These are phyloP conservation scores for Ganoderma meredithae DNA, from an alignment of 1,284 basidiomycete genomes.

Conservation along the genomic window DNA sequence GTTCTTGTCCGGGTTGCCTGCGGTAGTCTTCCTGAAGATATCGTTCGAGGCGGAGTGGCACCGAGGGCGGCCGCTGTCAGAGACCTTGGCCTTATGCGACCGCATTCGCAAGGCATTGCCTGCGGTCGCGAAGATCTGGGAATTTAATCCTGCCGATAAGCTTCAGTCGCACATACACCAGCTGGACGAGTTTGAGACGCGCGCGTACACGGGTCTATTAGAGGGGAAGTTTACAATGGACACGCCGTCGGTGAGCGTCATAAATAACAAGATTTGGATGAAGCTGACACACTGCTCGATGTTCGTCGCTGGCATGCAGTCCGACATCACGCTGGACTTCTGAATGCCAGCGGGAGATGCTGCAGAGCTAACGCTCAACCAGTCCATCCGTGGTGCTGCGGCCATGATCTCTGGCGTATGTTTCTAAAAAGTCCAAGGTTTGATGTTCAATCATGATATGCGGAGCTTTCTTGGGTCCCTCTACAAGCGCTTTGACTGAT, in stretches of 20 bases:
- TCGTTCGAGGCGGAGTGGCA: slow-evolving; percentile 31
- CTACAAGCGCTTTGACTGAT: neutral
- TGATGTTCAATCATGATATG: slow-evolving; percentile 5
- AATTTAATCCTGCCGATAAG: slow-evolving; percentile 9
- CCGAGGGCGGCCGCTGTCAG: slow-evolving; percentile 28
- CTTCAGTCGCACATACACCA: slow-evolving; percentile 20
- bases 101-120: slow-evolving; percentile 28
- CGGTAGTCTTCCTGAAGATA: slow-evolving; percentile 34
- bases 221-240: slow-evolving; percentile 29
- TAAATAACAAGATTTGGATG: neutral
- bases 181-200: slow-evolving; percentile 23
- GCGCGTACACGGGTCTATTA: slow-evolving; percentile 27
- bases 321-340: slow-evolving; percentile 19
- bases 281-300: slow-evolving; percentile 4
- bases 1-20: neutral
- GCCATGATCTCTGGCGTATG: slow-evolving; percentile 6
- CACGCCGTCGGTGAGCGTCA: slow-evolving; percentile 31
- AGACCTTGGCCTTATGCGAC: slow-evolving; percentile 27
- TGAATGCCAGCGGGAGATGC: slow-evolving; percentile 3
- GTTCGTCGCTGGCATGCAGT: slow-evolving; percentile 15
- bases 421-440: slow-evolving; percentile 5
- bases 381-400: slow-evolving; percentile 13
- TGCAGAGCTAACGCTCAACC: neutral
- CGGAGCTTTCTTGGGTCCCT: neutral
- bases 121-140: slow-evolving; percentile 32